These are phyloP conservation scores for Neurospora intermedia DNA, from an alignment of 495 filamentous ascomycete species.

Conservation along the genomic window DNA sequence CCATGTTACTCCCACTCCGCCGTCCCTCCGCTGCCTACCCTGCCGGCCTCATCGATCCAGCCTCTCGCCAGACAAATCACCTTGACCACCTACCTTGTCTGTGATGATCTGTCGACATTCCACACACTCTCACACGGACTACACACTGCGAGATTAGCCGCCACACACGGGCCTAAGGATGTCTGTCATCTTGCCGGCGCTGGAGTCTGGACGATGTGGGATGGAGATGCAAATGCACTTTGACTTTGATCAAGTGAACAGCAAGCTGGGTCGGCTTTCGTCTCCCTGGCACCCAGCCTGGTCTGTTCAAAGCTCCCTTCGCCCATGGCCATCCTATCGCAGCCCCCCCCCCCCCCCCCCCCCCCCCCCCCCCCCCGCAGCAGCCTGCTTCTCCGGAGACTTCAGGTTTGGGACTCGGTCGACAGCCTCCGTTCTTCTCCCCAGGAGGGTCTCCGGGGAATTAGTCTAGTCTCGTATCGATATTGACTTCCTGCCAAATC, in stretches of 20 bases:
- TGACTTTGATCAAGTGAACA: background rate
- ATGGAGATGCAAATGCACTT: background rate
- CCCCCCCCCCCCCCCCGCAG: background rate
- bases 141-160: background rate
- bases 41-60: background rate
- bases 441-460: background rate
- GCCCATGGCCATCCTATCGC: background rate
- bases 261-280: background rate
- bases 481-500: slow-evolving; percentile 14
- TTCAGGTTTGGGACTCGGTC: background rate
- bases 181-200: background rate
- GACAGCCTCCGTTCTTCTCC: background rate
- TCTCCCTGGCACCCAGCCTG: background rate
- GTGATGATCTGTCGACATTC: background rate
- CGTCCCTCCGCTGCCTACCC: background rate
- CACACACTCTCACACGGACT: background rate
- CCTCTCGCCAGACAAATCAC: background rate
- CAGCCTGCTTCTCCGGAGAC: background rate
- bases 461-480: slow-evolving; percentile 1
- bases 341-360: background rate
- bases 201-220: background rate
- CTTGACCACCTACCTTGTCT: background rate
- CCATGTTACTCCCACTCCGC: background rate
- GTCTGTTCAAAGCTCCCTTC: background rate
- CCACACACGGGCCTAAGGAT: background rate